Percentiles rank a stretch among this genome's conserved stretches.
Conservation (phyloP, 345 rosid genomes). For the Eucalyptus decipiens region DNA sequence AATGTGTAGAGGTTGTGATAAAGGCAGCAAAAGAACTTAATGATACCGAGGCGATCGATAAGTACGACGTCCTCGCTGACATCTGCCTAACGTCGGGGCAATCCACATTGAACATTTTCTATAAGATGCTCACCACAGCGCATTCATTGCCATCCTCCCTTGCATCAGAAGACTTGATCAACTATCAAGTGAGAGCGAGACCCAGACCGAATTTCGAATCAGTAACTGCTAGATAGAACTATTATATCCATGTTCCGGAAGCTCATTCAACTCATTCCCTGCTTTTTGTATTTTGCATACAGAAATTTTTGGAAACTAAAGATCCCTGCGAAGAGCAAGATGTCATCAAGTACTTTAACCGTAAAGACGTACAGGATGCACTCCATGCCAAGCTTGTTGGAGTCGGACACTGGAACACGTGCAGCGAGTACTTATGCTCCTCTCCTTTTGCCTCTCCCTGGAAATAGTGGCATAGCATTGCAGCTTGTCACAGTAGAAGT, state of each 20-base stretch:
- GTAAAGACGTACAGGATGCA: slow-evolving; percentile 36
- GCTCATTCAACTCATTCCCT: neutral
- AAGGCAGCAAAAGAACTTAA: neutral
- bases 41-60: neutral
- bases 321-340: slow-evolving; percentile 26
- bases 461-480: neutral
- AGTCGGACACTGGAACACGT: slow-evolving; percentile 8
- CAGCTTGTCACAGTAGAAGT: neutral
- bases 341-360: slow-evolving; percentile 18
- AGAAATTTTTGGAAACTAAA: neutral
- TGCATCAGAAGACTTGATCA: neutral
- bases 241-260: neutral
- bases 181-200: neutral
- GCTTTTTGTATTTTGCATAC: neutral
- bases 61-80: slow-evolving; percentile 21
- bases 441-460: neutral
- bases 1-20: neutral
- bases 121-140: neutral
- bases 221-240: neutral
- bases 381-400: slow-evolving; percentile 28
- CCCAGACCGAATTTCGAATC: neutral
- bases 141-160: neutral
- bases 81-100: slow-evolving; percentile 11
- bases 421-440: slow-evolving; percentile 15
- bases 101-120: neutral